Conservation (phyloP, 176 grass and related monocot genomes). For the Oryza coarctata region DNA sequence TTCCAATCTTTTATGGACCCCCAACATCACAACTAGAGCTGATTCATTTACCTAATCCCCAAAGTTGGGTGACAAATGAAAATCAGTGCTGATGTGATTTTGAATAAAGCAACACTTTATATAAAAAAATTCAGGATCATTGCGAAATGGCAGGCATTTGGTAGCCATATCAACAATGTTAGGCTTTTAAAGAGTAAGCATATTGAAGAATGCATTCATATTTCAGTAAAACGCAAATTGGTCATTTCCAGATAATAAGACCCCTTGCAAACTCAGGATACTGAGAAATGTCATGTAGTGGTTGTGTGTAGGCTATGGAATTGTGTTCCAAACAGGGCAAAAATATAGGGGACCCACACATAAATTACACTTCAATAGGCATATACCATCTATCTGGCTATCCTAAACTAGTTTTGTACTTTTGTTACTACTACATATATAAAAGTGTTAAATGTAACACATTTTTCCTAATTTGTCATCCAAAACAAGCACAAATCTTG, state of each 20-base stretch:
- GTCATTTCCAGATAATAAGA: background rate
- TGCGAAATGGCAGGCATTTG: background rate
- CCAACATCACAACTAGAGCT: constrained; percentile 34
- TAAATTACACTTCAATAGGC: background rate
- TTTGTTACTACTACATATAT: background rate
- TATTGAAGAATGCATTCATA: background rate
- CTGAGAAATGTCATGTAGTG: background rate
- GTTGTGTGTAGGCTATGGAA: background rate
- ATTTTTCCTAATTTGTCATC: background rate
- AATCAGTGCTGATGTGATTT: constrained; percentile 11
- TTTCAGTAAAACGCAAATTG: background rate
- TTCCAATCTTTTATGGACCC: constrained; percentile 37
- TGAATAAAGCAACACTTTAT: constrained; percentile 12
- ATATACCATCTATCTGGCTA: background rate
- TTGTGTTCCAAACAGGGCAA: background rate
- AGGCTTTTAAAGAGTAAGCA: background rate
- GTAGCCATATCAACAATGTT: background rate
- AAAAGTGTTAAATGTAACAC: background rate
- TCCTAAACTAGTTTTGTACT: background rate
- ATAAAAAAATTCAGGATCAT: constrained; percentile 4
- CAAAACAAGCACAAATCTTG: background rate
- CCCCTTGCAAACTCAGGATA: background rate
- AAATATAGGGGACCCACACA: background rate
- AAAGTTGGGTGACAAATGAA: background rate
- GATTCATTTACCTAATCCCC: constrained; percentile 48